Evolutionary conservation across 352 stramenopile genomes (phyloP), one percentile per base, ranked within the genome.

Genomic region (Globisporangium megalacanthum): DNA sequence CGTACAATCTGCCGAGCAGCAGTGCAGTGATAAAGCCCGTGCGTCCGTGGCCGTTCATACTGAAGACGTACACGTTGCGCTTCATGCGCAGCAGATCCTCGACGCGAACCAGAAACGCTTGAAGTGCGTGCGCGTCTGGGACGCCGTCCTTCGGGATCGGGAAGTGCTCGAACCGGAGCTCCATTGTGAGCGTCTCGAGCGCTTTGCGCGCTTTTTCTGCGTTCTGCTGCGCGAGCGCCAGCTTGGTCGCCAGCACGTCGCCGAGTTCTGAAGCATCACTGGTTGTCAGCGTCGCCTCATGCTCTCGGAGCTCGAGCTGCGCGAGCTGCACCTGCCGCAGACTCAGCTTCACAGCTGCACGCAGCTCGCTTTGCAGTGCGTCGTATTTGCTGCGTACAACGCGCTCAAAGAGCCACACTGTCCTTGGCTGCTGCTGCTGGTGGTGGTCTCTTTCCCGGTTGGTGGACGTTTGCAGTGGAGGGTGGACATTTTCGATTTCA

Each of bases 21-120:
- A 92, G 54, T 4, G 82, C 78, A 8, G 74, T 64, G 19, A 92
- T 31, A n/a, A 92, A 60, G 6, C 80, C 82, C 15, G 84, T 89
- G 17, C 82, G 80, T 6, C 80, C 82, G 25, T 83, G 80, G n/a
- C 82, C 82, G 8, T 81, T 62, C 42, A 66, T 68, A 61, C 81
- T 92, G 62, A 94, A 94, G 2, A 90, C 54, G 56, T 88, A 92
- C 13, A 94, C n/a, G 49, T 75, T 84, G 49, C 85, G 69, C 7
- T 70, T 64, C 0, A 45, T 56, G 31, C 82, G 80, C 20, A 94
- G 58, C 4, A 68, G 64, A 7, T 66, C 55, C 55, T 94, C 84
- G 10, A 92, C 51, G 0, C 20, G 13, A 6, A 65, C 13, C 17
- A 86, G 48, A 19, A 86, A 72, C 13, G 29, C 6, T 8, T 73